Evolutionary conservation across 2,329 filamentous ascomycete genomes (phyloP), one percentile per base, ranked within the genome.

Genomic region (Stemphylium beticola): DNA sequence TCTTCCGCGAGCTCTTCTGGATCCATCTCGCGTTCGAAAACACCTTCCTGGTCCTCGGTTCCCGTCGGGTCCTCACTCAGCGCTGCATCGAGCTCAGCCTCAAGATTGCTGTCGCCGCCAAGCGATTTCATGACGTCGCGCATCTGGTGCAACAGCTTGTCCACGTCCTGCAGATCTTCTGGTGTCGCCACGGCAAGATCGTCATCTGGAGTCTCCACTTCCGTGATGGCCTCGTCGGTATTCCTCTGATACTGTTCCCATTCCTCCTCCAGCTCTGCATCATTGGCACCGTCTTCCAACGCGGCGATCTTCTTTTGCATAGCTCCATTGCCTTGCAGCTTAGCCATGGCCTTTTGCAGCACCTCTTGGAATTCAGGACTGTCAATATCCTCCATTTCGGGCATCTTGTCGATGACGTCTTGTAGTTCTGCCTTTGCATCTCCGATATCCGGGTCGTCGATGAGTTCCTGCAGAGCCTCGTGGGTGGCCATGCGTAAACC

Each of bases 391-490:
- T 64, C 59, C 9, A 58, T 31, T 17, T 69, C 61, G 1, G 65
- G 58, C 24, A 74, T 49, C 33, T 55, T 64, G 11, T 60, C 62
- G 42, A 68, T 62, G 18, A 71, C 58, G 12, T 65, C 62, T 31
- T 56, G 57, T 8, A 74, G 44, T 14, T 69, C 67, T 5, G 53
- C 54, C 33, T 49, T 62, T 4, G 60, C 64, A 17, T 66, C 57
- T 10, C 48, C 63, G 3, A 71, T 53, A 3, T 68, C 65, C 4
- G 73, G 69, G 29, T 74, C 69, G 7, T 72, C 51, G 24, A 73
- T 57, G 29, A 74, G 38, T 17, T 68, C 57, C 26, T 68, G 63
- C 5, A 73, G 31, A 4, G 54, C 53, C 17, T 68, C 58, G 24
- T 68, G 59, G 12, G 64, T 62, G 4, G 53, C 61, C 44, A 58